phyloP scores from a whole-genome alignment of 2,329 filamentous ascomycete species.

The Lachnum nothofagi region DNA sequence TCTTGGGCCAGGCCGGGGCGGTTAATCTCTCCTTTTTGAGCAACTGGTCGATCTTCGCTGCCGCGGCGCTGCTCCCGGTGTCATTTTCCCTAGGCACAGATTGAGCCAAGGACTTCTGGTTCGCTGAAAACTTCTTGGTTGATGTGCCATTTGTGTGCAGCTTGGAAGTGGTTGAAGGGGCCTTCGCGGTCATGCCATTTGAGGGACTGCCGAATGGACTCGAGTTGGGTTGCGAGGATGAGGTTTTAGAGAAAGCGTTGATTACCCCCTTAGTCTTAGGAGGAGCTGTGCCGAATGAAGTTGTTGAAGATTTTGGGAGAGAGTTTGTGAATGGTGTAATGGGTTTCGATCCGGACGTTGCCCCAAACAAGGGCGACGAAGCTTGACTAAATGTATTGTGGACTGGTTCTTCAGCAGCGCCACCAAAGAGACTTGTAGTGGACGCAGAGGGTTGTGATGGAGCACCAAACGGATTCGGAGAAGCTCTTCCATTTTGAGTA shows the following conservation, averaged over 20 bases:
- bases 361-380: neutral
- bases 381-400: neutral
- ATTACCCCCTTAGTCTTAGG: neutral
- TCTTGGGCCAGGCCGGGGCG: slow-evolving; percentile 15
- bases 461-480: slow-evolving; percentile 1
- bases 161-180: neutral
- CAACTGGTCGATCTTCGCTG: slow-evolving; percentile 47
- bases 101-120: no score
- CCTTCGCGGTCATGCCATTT: neutral
- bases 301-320: slow-evolving; percentile 1
- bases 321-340: neutral
- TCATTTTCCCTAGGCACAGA: no score
- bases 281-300: slow-evolving; percentile 11
- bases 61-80: slow-evolving; percentile 28
- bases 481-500: neutral
- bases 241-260: neutral
- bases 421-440: slow-evolving; percentile 10
- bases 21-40: slow-evolving; percentile 46
- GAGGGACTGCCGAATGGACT: slow-evolving; percentile 5
- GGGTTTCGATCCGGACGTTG: neutral
- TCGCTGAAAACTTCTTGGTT: neutral
- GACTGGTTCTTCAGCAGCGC: neutral
- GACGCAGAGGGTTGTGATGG: neutral
- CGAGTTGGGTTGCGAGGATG: neutral
- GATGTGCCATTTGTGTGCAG: neutral